Conservation (phyloP, 2,329 filamentous ascomycete genomes). For the Penicillium hesseltinei region DNA sequence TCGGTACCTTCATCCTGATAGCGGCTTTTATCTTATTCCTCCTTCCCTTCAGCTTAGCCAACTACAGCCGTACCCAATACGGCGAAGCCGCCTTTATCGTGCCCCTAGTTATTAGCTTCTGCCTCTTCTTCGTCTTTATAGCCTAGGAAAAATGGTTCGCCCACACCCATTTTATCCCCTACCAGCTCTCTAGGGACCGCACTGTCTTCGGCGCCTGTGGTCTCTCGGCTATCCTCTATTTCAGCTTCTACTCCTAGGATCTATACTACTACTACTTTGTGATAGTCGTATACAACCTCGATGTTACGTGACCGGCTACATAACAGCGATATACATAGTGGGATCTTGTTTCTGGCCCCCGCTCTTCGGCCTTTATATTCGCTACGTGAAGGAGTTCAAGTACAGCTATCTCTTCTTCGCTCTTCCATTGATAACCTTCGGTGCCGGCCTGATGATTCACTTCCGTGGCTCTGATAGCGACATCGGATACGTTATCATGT, state of each 20-base stretch:
- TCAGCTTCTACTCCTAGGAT: slow-evolving; percentile 55
- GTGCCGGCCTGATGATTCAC: slow-evolving; percentile 55
- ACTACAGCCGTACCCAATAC: too few species aligned
- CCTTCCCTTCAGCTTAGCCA: too few species aligned
- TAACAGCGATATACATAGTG: slow-evolving; percentile 53
- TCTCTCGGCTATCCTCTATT: slow-evolving; percentile 48
- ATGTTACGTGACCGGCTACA: slow-evolving; percentile 44
- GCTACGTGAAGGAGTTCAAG: slow-evolving; percentile 54
- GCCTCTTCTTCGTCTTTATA: slow-evolving; percentile 54
- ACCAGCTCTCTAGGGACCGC: slow-evolving; percentile 48
- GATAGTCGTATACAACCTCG: slow-evolving; percentile 52
- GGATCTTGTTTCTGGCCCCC: slow-evolving; percentile 52
- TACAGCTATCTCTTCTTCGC: slow-evolving; percentile 51
- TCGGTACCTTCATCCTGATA: too few species aligned
- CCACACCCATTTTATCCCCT: slow-evolving; percentile 54
- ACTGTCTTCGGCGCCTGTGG: slow-evolving; percentile 55
- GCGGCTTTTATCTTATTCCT: too few species aligned
- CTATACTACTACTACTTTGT: slow-evolving; percentile 55
- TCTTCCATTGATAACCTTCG: slow-evolving; percentile 52
- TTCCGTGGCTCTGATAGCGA: slow-evolving; percentile 51
- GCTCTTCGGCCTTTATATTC: slow-evolving; percentile 52
- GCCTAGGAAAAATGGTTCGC: slow-evolving; percentile 56
- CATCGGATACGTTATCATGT: slow-evolving; percentile 54
- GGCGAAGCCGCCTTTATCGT: too few species aligned
- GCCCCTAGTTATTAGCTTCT: slow-evolving; percentile 55